A percentile compares a stretch with the other conserved stretches of the same genome.
phyloP scores from a whole-genome alignment of 1,284 basidiomycete genomes.

The Trametes sp. region DNA sequence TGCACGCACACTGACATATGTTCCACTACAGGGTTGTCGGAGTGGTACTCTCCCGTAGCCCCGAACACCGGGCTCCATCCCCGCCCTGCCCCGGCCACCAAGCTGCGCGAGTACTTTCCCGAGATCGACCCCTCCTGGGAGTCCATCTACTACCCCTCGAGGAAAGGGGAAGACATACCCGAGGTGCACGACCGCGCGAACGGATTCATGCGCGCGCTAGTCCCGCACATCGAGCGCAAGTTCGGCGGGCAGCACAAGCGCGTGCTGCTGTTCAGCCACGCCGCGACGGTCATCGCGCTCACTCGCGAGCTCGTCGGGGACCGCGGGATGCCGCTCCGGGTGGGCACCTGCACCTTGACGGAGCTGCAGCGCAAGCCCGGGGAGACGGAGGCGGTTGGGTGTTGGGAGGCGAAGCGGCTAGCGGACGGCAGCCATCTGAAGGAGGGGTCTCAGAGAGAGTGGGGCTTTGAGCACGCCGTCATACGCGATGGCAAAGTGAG shows the following conservation, averaged over 20 bases:
- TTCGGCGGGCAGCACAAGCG: slow-evolving; percentile 52
- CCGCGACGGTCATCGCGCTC: slow-evolving; percentile 80
- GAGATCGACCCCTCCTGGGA: slow-evolving; percentile 69
- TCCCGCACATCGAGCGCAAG: slow-evolving; percentile 56
- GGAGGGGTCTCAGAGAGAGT: slow-evolving; percentile 71
- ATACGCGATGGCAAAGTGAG: slow-evolving; percentile 57
- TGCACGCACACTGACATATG: too few relatives aligned
- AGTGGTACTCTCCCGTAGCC: slow-evolving; percentile 84
- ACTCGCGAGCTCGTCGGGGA: slow-evolving; percentile 66
- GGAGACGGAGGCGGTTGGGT: slow-evolving; percentile 42
- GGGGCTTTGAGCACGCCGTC: slow-evolving; percentile 81
- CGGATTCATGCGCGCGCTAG: slow-evolving; percentile 59
- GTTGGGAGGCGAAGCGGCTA: slow-evolving; percentile 56
- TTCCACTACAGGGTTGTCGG: slow-evolving; percentile 65
- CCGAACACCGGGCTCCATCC: slow-evolving; percentile 77
- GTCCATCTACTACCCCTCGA: slow-evolving; percentile 73
- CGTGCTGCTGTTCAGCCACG: slow-evolving; percentile 79
- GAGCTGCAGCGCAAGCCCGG: slow-evolving; percentile 49
- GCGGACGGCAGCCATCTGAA: slow-evolving; percentile 67
- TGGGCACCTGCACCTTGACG: slow-evolving; percentile 76
- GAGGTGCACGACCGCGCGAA: slow-evolving; percentile 69
- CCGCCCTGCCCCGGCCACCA: slow-evolving; percentile 62
- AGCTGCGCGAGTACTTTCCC: slow-evolving; percentile 60
- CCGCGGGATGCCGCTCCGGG: slow-evolving; percentile 56
- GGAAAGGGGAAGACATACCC: slow-evolving; percentile 73